Evolutionary conservation across 495 filamentous ascomycete species (phyloP).

Genomic region (Penicillium turbatum): DNA sequence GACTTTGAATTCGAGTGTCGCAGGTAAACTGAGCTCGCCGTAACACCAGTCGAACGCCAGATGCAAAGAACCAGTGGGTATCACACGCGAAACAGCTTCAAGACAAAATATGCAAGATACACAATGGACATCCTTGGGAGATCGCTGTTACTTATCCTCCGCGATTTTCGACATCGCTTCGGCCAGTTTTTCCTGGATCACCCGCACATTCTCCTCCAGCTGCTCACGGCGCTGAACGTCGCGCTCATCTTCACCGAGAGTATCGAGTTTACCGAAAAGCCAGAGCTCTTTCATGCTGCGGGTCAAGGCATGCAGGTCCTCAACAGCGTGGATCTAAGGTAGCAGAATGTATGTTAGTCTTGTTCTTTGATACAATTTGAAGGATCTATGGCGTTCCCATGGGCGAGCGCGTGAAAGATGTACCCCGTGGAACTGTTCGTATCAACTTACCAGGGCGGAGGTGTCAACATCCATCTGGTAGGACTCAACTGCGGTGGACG

Average conservation of each 20-base stretch:
- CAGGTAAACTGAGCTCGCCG: background rate
- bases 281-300: constrained; percentile 68
- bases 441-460: constrained; percentile 53
- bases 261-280: constrained; percentile 68
- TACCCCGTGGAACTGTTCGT: background rate
- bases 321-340: constrained; percentile 57
- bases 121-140: background rate
- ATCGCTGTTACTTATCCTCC: constrained; percentile 1
- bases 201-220: constrained; percentile 48
- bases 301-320: constrained; percentile 60
- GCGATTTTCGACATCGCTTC: constrained; percentile 29
- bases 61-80: background rate
- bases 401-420: no score
- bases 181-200: constrained; percentile 46
- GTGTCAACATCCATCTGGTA: constrained; percentile 63
- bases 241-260: constrained; percentile 48
- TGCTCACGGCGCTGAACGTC: constrained; percentile 41
- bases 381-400: no score
- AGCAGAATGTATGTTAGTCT: background rate
- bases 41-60: background rate
- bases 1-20: background rate
- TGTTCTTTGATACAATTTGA: no score
- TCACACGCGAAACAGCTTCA: background rate
- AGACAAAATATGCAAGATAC: background rate
- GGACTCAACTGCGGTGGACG: constrained; percentile 51